Percentiles rank a stretch among this genome's conserved stretches.
phyloP scores from a whole-genome alignment of 495 filamentous ascomycete species.

The Aspergillus biplanus region DNA sequence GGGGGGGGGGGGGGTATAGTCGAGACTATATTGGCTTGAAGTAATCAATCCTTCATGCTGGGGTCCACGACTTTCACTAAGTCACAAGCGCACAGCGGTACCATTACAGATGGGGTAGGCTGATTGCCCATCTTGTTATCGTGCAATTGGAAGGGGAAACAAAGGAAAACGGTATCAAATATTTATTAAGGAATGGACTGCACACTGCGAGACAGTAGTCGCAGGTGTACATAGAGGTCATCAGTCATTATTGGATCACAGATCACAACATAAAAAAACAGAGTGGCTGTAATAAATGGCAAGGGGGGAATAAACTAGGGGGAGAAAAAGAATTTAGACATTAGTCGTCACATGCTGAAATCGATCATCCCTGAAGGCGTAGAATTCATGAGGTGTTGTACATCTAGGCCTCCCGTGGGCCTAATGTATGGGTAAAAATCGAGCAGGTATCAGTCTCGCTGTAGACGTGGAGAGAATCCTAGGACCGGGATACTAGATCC shows the following conservation, averaged over 20 bases:
- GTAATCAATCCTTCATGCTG: no score
- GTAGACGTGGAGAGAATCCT: constrained; percentile 9
- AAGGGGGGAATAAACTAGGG: constrained; percentile 11
- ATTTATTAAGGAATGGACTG: constrained; percentile 40
- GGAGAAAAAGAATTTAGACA: constrained; percentile 30
- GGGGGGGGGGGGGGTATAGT: background rate
- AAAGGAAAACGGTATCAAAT: constrained; percentile 26
- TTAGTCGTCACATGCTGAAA: constrained; percentile 41
- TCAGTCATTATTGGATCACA: constrained; percentile 36
- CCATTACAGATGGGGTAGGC: constrained; percentile 19
- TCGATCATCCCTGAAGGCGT: constrained; percentile 27
- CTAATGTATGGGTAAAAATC: constrained; percentile 17
- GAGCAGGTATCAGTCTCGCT: constrained; percentile 8
- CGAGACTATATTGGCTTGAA: no score
- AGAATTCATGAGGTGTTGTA: constrained; percentile 31
- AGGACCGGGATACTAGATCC: constrained; percentile 44
- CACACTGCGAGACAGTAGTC: constrained; percentile 48
- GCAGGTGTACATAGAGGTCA: constrained; percentile 35
- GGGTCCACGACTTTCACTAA: no score
- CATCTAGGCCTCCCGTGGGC: constrained; percentile 26
- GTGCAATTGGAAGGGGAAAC: constrained; percentile 22
- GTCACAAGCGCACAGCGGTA: constrained; percentile 13
- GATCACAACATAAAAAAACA: constrained; percentile 29
- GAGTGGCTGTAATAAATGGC: constrained; percentile 17
- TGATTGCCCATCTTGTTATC: constrained; percentile 18